These are phyloP conservation scores for Hysterangium stoloniferum DNA, from an alignment of 768 basidiomycete genomes.

Conservation along the genomic window DNA sequence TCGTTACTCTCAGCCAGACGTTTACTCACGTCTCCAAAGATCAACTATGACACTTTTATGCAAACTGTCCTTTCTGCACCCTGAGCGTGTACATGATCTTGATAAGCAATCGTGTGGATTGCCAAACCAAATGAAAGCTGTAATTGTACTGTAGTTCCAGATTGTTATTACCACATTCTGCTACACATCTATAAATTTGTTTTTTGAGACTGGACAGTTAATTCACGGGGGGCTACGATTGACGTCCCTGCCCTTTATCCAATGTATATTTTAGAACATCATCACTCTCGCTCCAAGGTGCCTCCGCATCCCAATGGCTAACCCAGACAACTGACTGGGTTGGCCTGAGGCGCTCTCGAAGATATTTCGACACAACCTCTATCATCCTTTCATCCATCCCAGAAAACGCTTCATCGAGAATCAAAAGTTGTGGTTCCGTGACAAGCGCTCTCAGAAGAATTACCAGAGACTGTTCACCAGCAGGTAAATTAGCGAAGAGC, in stretches of 20 bases:
- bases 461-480: constrained; percentile 73
- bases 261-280: not conserved
- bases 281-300: constrained; percentile 58
- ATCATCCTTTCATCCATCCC: constrained; percentile 87
- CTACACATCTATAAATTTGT: too few species aligned
- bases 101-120: too few species aligned
- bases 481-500: constrained; percentile 56
- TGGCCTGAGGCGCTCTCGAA: constrained; percentile 37
- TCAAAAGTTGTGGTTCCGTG: constrained; percentile 58
- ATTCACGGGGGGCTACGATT: not conserved
- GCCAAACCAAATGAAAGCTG: not conserved
- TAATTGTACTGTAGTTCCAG: not conserved
- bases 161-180: not conserved
- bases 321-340: constrained; percentile 76
- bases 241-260: not conserved
- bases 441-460: constrained; percentile 85
- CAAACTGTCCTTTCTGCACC: constrained; percentile 55
- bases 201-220: too few species aligned
- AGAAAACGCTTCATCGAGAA: constrained; percentile 89
- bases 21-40: constrained; percentile 23
- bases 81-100: constrained; percentile 31
- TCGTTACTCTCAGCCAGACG: not conserved
- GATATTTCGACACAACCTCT: constrained; percentile 48
- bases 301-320: constrained; percentile 88
- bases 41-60: constrained; percentile 70